A percentile compares a stretch with the other conserved stretches of the same genome.
phyloP scores from a whole-genome alignment of 2,329 filamentous ascomycete species.

The Stromatinia cepivora region DNA sequence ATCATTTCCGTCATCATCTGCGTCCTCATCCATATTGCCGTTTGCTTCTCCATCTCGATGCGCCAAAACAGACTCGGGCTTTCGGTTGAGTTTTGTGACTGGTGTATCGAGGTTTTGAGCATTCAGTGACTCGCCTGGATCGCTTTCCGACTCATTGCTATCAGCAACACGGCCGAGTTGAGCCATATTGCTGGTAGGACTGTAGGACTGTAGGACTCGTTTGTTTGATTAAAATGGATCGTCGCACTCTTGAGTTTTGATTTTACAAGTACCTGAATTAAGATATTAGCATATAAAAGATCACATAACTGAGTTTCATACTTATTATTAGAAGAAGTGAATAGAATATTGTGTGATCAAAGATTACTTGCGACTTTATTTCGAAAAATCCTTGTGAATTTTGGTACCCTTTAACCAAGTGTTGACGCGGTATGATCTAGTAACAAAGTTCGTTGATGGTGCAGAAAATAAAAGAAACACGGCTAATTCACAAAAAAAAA shows the following conservation, averaged over 20 bases:
- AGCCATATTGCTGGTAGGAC: conserved; percentile 1
- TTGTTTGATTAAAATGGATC: not conserved
- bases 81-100: conserved; percentile 25
- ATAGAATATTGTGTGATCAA: not conserved
- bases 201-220: not conserved
- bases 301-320: not conserved
- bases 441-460: not conserved
- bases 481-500: not conserved
- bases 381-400: not conserved
- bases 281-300: not conserved
- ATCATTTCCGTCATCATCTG: not conserved
- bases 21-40: not conserved
- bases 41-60: conserved; percentile 30
- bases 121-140: not conserved
- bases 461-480: not conserved
- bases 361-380: not conserved
- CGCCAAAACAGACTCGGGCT: conserved; percentile 31
- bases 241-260: not conserved
- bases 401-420: not conserved
- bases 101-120: conserved; percentile 23
- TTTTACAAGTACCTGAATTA: not conserved
- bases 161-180: conserved; percentile 21
- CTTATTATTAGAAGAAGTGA: not conserved
- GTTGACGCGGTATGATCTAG: not conserved
- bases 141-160: conserved; percentile 28